Conservation (phyloP, 164 flowering plant species). For the Liriodendron chinense region DNA sequence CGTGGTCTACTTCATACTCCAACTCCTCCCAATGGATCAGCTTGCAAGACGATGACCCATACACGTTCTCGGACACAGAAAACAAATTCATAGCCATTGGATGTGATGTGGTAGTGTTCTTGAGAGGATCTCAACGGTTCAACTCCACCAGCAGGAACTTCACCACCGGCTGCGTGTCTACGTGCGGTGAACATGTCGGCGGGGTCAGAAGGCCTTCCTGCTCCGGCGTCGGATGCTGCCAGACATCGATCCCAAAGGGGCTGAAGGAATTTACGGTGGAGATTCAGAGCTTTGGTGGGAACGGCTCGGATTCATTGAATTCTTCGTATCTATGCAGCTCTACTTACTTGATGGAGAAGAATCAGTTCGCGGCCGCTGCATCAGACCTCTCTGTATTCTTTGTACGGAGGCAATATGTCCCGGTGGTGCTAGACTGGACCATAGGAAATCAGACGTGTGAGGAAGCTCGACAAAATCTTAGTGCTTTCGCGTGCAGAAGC, state of each 20-base stretch:
- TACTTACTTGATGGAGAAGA: not conserved
- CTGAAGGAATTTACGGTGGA: not conserved
- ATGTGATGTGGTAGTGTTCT: not conserved
- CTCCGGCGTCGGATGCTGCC: conserved; percentile 2
- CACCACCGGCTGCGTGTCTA: not conserved
- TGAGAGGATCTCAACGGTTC: not conserved
- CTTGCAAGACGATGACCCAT: not conserved
- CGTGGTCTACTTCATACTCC: not conserved
- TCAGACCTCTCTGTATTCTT: not conserved
- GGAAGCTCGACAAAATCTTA: not conserved
- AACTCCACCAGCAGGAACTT: not conserved
- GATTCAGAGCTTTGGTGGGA: not conserved
- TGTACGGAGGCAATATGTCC: no score
- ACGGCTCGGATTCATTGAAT: not conserved
- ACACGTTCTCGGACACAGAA: not conserved
- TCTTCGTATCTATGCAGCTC: not conserved
- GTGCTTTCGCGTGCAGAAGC: not conserved
- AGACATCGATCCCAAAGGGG: not conserved
- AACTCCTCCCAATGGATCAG: not conserved
- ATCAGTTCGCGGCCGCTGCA: not conserved
- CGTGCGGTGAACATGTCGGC: not conserved
- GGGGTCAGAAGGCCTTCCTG: not conserved
- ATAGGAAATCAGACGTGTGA: not conserved
- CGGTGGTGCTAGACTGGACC: not conserved
- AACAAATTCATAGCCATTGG: conserved; percentile 3